Percentiles rank a stretch among this genome's conserved stretches.
Conservation (phyloP, 2,329 filamentous ascomycete species). For the Monosporascus sp. region DNA sequence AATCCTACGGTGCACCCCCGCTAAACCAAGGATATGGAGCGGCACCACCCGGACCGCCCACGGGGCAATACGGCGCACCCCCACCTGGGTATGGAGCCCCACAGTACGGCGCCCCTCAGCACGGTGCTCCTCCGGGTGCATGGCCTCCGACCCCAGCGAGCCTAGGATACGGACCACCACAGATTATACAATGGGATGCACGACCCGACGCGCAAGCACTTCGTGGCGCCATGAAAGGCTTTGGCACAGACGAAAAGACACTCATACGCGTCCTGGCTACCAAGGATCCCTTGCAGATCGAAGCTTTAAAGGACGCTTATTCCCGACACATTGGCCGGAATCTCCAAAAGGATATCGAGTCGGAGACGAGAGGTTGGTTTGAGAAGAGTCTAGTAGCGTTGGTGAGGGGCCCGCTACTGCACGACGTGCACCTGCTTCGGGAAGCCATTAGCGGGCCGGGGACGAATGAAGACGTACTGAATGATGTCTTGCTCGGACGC, state of each 20-base stretch:
- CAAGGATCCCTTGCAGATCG: constrained; percentile 74
- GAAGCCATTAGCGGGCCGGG: constrained; percentile 73
- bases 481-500: constrained; percentile 77
- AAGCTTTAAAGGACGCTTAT: constrained; percentile 63
- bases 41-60: constrained; percentile 19
- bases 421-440: constrained; percentile 68
- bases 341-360: constrained; percentile 69
- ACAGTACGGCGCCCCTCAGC: constrained; percentile 31
- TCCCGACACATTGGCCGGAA: constrained; percentile 59
- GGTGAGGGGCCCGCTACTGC: constrained; percentile 69
- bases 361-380: constrained; percentile 72
- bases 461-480: constrained; percentile 80
- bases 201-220: constrained; percentile 64
- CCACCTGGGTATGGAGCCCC: constrained; percentile 19
- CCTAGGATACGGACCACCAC: constrained; percentile 68
- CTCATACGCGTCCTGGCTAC: constrained; percentile 66
- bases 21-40: constrained; percentile 28
- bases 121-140: constrained; percentile 15
- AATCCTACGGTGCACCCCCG: constrained; percentile 31
- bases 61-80: constrained; percentile 32
- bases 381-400: constrained; percentile 70
- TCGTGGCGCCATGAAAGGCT: constrained; percentile 84
- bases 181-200: constrained; percentile 65
- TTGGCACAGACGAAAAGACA: constrained; percentile 79
- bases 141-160: constrained; percentile 60